Base-by-base conservation (phyloP, 192 early-diverging fungal species). In the Podila minutissima region DNA sequence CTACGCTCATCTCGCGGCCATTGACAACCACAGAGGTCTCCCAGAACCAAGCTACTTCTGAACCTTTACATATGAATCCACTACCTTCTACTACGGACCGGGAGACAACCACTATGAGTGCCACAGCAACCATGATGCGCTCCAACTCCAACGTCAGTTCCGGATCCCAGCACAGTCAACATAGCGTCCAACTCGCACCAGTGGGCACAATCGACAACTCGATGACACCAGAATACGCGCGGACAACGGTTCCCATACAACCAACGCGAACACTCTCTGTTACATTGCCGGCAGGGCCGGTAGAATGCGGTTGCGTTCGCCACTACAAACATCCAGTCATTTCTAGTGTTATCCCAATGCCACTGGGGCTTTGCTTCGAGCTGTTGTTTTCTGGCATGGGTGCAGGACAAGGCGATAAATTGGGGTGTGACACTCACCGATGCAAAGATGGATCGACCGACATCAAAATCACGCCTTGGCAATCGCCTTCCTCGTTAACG, bases 21-120 rank as follows among this genome's bases (percentile, higher is more conserved):
- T 41, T 76, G 38, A 53, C 68, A 24, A 70, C 74, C n/a, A 76
- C 74, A 10, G 66, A 76, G 20, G 63, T 76, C 4, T 76, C 68
- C 17, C 53, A 55, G 24, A 55, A 4, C 1, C 22, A 24, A 10
- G 53, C 53, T 22, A 24, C n/a, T 10, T 55, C 53, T 11, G 22
- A 55, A 17, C 19, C 6, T 55, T 7, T 55, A 6, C 22, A 24
- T 11, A 26, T 55, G n/a, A n/a, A 55, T 55, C n/a, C n/a, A 17
- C 17, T 4, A 11, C 4, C 6, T 2, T 26, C 9, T 24, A 10
- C 22, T 2, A 26, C 19, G 24, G 53, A 55, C 2, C n/a, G 15
- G 41, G 15, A 46, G 15, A 3, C 11, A 46, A 46, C 41, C 3
- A 46, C 41, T 11, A 11, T 46, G 15, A 17, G 4, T 46, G 15